Evolutionary conservation across 2,329 filamentous ascomycete genomes (phyloP).

Genomic region (Zarea fungicola): DNA sequence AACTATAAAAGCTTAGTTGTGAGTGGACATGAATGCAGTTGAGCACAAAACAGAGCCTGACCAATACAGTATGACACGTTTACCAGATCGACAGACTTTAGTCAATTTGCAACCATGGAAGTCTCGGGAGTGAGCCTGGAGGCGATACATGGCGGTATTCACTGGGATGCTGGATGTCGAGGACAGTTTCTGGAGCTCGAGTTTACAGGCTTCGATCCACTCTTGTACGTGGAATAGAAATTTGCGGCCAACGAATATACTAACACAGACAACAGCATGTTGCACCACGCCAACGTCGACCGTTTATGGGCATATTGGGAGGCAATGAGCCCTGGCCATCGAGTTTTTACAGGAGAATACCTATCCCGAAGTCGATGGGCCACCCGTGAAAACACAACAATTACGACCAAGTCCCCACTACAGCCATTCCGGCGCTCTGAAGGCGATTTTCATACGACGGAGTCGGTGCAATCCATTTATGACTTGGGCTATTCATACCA

Average conservation of each 20-base stretch:
- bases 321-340: constrained; percentile 33
- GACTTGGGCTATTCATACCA: constrained; percentile 36
- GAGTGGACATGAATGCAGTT: constrained; percentile 18
- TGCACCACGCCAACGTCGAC: constrained; percentile 56
- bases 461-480: constrained; percentile 27
- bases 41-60: not conserved
- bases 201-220: constrained; percentile 40
- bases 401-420: constrained; percentile 41
- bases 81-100: constrained; percentile 30
- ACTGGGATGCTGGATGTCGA: constrained; percentile 37
- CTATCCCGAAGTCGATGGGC: constrained; percentile 32
- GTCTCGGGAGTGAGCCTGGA: constrained; percentile 36
- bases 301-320: constrained; percentile 57
- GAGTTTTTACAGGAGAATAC: constrained; percentile 32
- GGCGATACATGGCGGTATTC: constrained; percentile 37
- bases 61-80: constrained; percentile 37
- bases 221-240: constrained; percentile 32
- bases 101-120: constrained; percentile 30
- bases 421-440: constrained; percentile 43
- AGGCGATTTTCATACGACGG: constrained; percentile 38
- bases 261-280: constrained; percentile 26
- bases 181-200: constrained; percentile 35
- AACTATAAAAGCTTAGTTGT: constrained; percentile 38
- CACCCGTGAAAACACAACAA: constrained; percentile 32
- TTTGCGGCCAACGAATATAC: not conserved